Conservation (phyloP, 2,329 filamentous ascomycete species). For the Lizonia empirigonia region DNA sequence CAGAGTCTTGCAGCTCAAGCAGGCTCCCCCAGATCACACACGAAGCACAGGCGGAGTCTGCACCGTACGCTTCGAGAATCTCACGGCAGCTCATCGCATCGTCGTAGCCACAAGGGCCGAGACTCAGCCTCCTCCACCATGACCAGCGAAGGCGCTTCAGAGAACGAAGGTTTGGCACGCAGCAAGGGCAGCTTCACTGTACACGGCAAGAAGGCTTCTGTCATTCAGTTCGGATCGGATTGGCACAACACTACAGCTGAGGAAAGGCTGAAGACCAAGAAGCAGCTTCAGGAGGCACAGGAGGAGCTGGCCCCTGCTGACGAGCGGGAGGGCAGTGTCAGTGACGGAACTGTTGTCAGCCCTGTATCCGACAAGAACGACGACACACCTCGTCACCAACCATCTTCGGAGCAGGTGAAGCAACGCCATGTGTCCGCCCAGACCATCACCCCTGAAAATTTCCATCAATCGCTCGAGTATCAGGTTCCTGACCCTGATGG, state of each 20-base stretch:
- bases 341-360: constrained; percentile 31
- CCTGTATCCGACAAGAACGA: constrained; percentile 27
- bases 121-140: constrained; percentile 70
- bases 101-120: constrained; percentile 76
- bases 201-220: constrained; percentile 96
- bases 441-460: constrained; percentile 43
- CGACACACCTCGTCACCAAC: constrained; percentile 27
- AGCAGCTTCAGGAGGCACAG: constrained; percentile 44
- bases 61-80: constrained; percentile 88
- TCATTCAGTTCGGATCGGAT: constrained; percentile 95
- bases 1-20: constrained; percentile 31
- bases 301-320: constrained; percentile 35
- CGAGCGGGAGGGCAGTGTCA: constrained; percentile 35
- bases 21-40: constrained; percentile 60
- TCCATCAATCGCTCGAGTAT: constrained; percentile 31
- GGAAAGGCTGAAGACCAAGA: constrained; percentile 47
- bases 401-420: constrained; percentile 38
- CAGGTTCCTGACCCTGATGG: constrained; percentile 30
- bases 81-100: constrained; percentile 65
- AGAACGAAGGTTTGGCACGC: constrained; percentile 73
- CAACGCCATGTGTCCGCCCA: constrained; percentile 45
- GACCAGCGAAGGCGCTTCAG: constrained; percentile 53
- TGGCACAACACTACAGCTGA: constrained; percentile 66
- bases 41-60: constrained; percentile 80
- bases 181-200: constrained; percentile 90